Percentiles rank a stretch among this genome's conserved stretches.
Evolutionary conservation across 768 basidiomycete species (phyloP).

Genomic region (Butyriboletus loyo): DNA sequence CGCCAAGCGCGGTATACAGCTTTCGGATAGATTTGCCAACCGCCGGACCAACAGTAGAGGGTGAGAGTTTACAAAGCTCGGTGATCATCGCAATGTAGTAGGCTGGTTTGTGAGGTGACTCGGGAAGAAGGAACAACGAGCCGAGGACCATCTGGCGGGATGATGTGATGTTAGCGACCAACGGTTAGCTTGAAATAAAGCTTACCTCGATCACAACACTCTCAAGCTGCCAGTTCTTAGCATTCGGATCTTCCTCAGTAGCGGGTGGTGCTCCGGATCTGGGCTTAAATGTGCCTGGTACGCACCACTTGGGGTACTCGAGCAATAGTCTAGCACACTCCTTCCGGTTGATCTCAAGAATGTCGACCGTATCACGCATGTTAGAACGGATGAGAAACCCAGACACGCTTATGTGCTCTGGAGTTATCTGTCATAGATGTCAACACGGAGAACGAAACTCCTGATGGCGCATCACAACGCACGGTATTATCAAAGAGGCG

Average conservation of each 20-base stretch:
- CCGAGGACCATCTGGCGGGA: slow-evolving; percentile 65
- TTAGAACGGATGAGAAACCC: slow-evolving; percentile 80
- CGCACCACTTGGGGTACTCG: slow-evolving; percentile 81
- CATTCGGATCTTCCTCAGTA: slow-evolving; percentile 47
- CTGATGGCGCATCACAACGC: slow-evolving; percentile 7
- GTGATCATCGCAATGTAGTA: slow-evolving; percentile 89
- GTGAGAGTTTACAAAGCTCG: slow-evolving; percentile 93
- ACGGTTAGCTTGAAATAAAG: background rate
- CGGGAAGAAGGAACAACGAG: slow-evolving; percentile 72
- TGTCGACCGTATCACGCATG: slow-evolving; percentile 74
- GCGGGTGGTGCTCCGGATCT: slow-evolving; percentile 55
- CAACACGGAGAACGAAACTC: background rate
- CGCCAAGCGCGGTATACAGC: slow-evolving; percentile 73
- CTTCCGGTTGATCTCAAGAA: slow-evolving; percentile 95
- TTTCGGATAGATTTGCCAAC: slow-evolving; percentile 94
- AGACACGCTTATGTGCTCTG: slow-evolving; percentile 65
- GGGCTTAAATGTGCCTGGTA: slow-evolving; percentile 81
- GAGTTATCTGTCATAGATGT: slow-evolving; percentile 56
- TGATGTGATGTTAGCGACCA: background rate
- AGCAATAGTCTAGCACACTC: slow-evolving; percentile 87
- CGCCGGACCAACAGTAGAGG: slow-evolving; percentile 89
- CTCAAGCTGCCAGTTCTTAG: slow-evolving; percentile 85
- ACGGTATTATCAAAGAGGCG: slow-evolving; percentile 63
- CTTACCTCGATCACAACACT: slow-evolving; percentile 82
- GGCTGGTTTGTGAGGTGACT: slow-evolving; percentile 69